Evolutionary conservation across 331 rosid species (phyloP), one percentile per base, ranked within the genome.

Genomic region (Cydonia oblonga): DNA sequence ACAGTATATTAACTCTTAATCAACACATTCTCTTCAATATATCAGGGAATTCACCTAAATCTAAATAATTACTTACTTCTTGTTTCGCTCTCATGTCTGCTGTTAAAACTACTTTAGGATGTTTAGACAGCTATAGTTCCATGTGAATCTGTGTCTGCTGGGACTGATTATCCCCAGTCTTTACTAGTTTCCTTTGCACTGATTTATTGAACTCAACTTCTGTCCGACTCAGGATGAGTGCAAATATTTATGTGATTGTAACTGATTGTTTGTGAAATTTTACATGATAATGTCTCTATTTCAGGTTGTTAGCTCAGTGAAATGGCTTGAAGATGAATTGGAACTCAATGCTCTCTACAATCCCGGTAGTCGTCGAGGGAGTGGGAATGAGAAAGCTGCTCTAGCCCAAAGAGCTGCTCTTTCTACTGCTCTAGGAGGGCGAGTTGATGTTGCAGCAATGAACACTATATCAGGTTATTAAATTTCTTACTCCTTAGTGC

Each of bases 271-370:
- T 44, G 23, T 33, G 58, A 80, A 66, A 22, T 26, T 56, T 72
- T 32, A 30, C 46, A 9, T n/a, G 26, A 67, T 5, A 63, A 66
- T 67, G 22, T 78, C 77, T 69, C 74, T 82, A 25, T 60, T 15
- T 54, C 68, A 93, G 98, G 97, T 93, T 83, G 98, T 91, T 77
- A 93, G 98, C 84, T 89, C 97, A 2, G 98, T 93, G 70, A 93
- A 93, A 84, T 93, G 98, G 98, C 97, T 93, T 35, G 98, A 93
- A 87, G 98, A 93, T 71, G 98, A 93, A 82, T 79, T 93, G 81
- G 98, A 93, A 78, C 87, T 93, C 81, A 91, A 91, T 85, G 97
- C 98, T 67, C 96, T 93, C 74, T 96, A 91, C 92, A 91, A 89
- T 71, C 97, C 98, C 23, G 96, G 93, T 15, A 91, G 98, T 76